Evolutionary conservation across 306 rosid species (phyloP).

Genomic region (Prunus kanzakura): DNA sequence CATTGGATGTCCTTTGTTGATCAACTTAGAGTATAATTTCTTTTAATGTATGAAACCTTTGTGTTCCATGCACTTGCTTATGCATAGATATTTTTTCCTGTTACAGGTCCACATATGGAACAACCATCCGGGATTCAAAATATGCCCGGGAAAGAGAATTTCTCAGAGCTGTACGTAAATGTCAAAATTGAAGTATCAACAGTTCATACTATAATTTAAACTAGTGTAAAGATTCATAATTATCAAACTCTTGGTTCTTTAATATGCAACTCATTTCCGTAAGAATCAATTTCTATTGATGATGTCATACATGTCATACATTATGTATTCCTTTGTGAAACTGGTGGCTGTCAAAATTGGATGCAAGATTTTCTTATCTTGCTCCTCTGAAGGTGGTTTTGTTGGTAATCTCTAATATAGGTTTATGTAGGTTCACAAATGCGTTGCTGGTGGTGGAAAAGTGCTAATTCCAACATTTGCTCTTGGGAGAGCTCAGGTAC

Average conservation of each 20-base stretch:
- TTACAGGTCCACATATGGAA: slow-evolving; percentile 90
- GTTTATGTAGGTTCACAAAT: slow-evolving; percentile 64
- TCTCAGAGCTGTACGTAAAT: slow-evolving; percentile 76
- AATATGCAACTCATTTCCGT: neutral
- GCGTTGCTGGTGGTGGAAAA: slow-evolving; percentile 81
- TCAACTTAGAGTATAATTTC: neutral
- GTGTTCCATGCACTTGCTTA: neutral
- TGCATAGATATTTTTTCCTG: neutral
- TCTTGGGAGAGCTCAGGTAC: slow-evolving; percentile 98
- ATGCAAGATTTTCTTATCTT: neutral
- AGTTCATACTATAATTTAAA: slow-evolving; percentile 2
- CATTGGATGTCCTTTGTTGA: slow-evolving; percentile 1
- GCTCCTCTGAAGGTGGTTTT: neutral
- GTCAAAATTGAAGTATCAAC: neutral
- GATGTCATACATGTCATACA: neutral
- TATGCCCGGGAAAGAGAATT: slow-evolving; percentile 88
- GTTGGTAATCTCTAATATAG: neutral
- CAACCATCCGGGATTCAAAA: slow-evolving; percentile 84
- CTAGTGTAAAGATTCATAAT: neutral
- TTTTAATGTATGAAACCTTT: neutral
- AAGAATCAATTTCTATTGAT: neutral
- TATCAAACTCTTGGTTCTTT: neutral
- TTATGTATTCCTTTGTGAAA: neutral
- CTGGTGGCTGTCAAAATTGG: neutral
- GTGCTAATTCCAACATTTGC: slow-evolving; percentile 97